Conservation (phyloP, 805 yeast genomes). For the Zygoascus biomembranicola region DNA sequence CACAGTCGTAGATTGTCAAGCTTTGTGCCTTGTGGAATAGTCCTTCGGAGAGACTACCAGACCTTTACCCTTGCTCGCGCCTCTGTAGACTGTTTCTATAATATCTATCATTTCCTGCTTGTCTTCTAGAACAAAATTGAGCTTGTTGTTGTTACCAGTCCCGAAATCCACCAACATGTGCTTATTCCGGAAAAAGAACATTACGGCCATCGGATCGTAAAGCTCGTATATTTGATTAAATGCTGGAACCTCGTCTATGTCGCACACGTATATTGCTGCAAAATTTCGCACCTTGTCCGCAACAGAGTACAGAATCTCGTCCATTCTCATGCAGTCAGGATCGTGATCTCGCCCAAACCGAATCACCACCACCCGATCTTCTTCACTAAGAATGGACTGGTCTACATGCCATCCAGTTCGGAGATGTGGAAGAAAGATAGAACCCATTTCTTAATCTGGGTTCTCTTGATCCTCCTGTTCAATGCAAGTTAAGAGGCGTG, state of each 20-base stretch:
- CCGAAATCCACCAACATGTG: conserved; percentile 99
- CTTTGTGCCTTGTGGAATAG: conserved; percentile 19
- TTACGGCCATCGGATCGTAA: conserved; percentile 82
- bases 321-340: conserved; percentile 80
- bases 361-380: conserved; percentile 76
- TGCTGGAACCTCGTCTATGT: conserved; percentile 81
- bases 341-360: conserved; percentile 79
- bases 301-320: conserved; percentile 68
- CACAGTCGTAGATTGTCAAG: conserved; percentile 3
- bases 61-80: conserved; percentile 90
- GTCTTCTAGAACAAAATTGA: conserved; percentile 70
- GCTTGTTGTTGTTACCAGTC: conserved; percentile 92
- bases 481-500: too few relatives aligned
- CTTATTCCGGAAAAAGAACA: conserved; percentile 86
- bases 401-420: conserved; percentile 95
- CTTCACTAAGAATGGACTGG: conserved; percentile 86
- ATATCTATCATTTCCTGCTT: conserved; percentile 89
- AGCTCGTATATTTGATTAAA: conserved; percentile 86
- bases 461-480: too few relatives aligned
- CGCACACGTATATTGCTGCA: conserved; percentile 83
- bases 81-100: conserved; percentile 80
- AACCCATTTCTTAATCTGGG: conserved; percentile 45
- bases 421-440: conserved; percentile 73
- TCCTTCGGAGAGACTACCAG: conserved; percentile 71
- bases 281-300: conserved; percentile 82